These are phyloP conservation scores for Phytophthora rubi DNA, from an alignment of 352 stramenopile genomes.

Conservation along the genomic window DNA sequence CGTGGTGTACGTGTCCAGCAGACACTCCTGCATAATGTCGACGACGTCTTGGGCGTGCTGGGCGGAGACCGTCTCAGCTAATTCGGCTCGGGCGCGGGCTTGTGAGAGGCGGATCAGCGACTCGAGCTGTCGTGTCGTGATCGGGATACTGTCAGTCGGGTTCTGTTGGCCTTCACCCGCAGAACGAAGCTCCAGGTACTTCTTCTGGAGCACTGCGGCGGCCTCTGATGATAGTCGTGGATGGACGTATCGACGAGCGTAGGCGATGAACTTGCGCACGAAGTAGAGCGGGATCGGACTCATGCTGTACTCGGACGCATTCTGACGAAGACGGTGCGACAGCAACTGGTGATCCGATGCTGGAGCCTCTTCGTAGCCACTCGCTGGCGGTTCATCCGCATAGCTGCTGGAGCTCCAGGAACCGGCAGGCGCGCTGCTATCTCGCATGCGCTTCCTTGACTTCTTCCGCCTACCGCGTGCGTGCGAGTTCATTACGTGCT, in stretches of 20 bases:
- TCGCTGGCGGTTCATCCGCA: conserved; percentile 21
- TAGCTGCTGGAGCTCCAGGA: conserved; percentile 37
- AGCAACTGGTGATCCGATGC: conserved; percentile 33
- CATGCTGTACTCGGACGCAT: conserved; percentile 54
- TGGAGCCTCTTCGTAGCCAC: conserved; percentile 21
- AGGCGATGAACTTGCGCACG: conserved; percentile 97
- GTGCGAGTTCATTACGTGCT: conserved; percentile 96
- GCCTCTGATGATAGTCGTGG: conserved; percentile 80
- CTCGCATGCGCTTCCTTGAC: conserved; percentile 41
- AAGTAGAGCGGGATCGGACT: conserved; percentile 76
- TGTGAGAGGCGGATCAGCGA: conserved; percentile 91
- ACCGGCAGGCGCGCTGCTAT: conserved; percentile 11
- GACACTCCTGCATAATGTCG: conserved; percentile 94
- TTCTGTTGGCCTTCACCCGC: conserved; percentile 56
- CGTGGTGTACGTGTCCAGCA: conserved; percentile 91
- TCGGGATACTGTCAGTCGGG: conserved; percentile 70
- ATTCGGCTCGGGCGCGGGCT: conserved; percentile 94
- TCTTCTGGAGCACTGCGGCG: conserved; percentile 77
- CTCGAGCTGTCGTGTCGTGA: conserved; percentile 98
- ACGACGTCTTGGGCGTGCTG: conserved; percentile 97
- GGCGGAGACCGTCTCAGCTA: conserved; percentile 92
- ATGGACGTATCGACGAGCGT: conserved; percentile 95
- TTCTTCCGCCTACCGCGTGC: conserved; percentile 40
- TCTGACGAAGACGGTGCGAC: conserved; percentile 60
- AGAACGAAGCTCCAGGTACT: conserved; percentile 90